Conservation (phyloP, 2,329 filamentous ascomycete species). For the Apiospora sp. region DNA sequence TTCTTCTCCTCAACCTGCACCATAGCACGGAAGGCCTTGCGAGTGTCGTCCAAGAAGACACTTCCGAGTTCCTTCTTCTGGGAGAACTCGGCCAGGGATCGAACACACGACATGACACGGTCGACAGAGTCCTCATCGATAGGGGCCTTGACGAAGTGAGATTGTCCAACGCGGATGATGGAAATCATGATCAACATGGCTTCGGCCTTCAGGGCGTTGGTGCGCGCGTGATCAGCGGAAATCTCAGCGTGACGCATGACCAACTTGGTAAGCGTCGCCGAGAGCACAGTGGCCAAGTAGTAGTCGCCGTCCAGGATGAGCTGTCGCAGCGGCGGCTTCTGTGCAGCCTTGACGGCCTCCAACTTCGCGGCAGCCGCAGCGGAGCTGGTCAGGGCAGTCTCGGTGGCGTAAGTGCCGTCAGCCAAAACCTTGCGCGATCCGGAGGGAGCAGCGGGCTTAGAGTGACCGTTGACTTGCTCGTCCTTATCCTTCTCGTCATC, state of each 20-base stretch:
- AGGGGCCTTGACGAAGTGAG: conserved; percentile 96
- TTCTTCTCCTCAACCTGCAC: conserved; percentile 98
- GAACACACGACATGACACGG: conserved; percentile 96
- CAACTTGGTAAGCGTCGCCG: conserved; percentile 93
- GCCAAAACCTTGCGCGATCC: conserved; percentile 92
- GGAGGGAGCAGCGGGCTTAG: conserved; percentile 77
- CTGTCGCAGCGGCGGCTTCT: conserved; percentile 93
- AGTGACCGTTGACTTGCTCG: conserved; percentile 79
- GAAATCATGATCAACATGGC: conserved; percentile 99
- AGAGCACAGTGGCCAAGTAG: conserved; percentile 93
- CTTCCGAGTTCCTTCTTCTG: conserved; percentile 90
- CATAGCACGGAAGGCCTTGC: conserved; percentile 96
- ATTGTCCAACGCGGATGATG: conserved; percentile 96
- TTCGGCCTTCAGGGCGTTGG: conserved; percentile 92
- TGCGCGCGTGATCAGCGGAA: conserved; percentile 83
- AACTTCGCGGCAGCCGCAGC: conserved; percentile 89
- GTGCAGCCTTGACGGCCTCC: conserved; percentile 95
- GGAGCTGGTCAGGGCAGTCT: conserved; percentile 93
- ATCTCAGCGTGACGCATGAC: conserved; percentile 98
- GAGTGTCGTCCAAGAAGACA: conserved; percentile 93
- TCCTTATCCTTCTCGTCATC: conserved; percentile 71
- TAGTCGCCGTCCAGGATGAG: conserved; percentile 97
- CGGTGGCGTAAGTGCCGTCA: conserved; percentile 96
- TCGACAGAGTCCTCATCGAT: conserved; percentile 99
- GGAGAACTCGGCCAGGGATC: conserved; percentile 88